Evolutionary conservation across 2,329 filamentous ascomycete genomes (phyloP).

Genomic region (Stagonosporopsis vannaccii): DNA sequence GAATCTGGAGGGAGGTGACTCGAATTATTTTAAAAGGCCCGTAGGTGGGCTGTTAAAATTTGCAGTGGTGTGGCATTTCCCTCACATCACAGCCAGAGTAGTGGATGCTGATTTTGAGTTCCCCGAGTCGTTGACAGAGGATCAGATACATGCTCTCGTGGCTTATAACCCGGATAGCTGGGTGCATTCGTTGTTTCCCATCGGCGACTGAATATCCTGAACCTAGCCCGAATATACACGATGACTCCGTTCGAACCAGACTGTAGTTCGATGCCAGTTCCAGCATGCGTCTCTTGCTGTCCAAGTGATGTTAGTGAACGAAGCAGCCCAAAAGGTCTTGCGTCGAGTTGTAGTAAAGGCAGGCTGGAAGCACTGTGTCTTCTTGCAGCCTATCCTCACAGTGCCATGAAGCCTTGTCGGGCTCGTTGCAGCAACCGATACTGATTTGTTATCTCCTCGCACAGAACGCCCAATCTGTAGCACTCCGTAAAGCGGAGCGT

Average conservation of each 20-base stretch:
- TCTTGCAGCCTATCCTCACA: background rate
- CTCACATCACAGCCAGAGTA: constrained; percentile 44
- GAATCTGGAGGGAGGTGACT: constrained; percentile 68
- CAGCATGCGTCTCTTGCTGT: too few species aligned
- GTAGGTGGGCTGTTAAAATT: constrained; percentile 66
- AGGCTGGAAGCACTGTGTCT: too few species aligned
- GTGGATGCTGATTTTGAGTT: constrained; percentile 52
- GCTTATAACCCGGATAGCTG: constrained; percentile 45
- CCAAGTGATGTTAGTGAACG: too few species aligned
- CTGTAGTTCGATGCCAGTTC: too few species aligned
- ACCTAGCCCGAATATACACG: background rate
- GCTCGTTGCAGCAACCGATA: background rate
- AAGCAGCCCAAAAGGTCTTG: too few species aligned
- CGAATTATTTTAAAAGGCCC: constrained; percentile 76
- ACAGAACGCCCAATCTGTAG: constrained; percentile 5
- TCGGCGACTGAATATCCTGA: constrained; percentile 33
- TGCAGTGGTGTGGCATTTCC: constrained; percentile 54
- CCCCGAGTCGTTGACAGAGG: constrained; percentile 41
- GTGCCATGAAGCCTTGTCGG: background rate
- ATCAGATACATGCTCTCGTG: constrained; percentile 45
- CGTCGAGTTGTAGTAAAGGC: too few species aligned
- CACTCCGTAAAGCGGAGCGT: constrained; percentile 14
- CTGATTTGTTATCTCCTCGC: background rate
- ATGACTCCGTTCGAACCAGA: background rate
- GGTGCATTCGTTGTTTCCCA: constrained; percentile 50